Base-by-base conservation (phyloP, 257 asterid species). In the Petunia axillaris region DNA sequence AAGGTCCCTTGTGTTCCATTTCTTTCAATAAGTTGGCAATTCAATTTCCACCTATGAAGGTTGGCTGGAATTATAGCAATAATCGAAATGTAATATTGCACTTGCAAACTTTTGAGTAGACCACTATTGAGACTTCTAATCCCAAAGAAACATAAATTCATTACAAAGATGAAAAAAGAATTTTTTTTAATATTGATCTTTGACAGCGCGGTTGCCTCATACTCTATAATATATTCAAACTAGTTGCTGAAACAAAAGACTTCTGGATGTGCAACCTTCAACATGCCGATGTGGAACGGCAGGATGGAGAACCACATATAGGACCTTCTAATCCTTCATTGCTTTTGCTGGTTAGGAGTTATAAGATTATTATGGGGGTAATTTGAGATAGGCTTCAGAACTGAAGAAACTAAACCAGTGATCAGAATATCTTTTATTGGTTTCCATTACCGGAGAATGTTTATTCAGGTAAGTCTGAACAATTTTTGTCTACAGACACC, bases 61-160 rank as follows among this genome's bases (percentile, higher is more conserved):
- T 52, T 46, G 38, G 41, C 77, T 46, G 77, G 25, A 16, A 46
- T 44, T 70, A 70, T 68, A n/a, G 58, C 40, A 68, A 68, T 46
- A n/a, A 57, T 44, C 16, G n/a, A 38, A 41, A 59, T 25, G 40
- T 14, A 39, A 38, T 64, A 57, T 15, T 71, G 58, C 77, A 10
- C 25, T 48, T 46, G 77, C 77, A 71, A 35, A 10, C 35, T 0
- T 1, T 46, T 71, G 25, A 71, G 10, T 43, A 71, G n/a, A 46
- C 77, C 77, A 71, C 77, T 41, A 71, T 48, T 71, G 59, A 38
- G 44, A 70, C 41, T 44, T 70, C 16, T 10, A 70, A 70, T 70
- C n/a, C 46, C 14, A 70, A 70, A 9, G 57, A 70, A 71, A 48
- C 35, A 3, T 52, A 71, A 71, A 71, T 50, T 71, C 15, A 48